phyloP scores from a whole-genome alignment of 257 asterid genomes.

The Penstemon eatonii region DNA sequence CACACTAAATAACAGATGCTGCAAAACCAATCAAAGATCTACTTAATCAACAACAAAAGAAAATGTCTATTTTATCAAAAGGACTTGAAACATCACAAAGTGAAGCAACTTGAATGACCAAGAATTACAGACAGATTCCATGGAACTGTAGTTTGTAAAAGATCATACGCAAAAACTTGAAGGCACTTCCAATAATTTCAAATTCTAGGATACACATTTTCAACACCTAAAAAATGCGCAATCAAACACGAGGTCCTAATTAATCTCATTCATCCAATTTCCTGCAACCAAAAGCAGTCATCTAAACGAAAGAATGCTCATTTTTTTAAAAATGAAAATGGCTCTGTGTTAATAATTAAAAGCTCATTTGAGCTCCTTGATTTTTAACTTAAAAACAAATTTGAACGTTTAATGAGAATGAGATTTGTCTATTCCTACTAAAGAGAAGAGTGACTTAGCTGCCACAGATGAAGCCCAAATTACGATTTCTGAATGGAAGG shows the following conservation, averaged over 20 bases:
- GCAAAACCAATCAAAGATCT: constrained; percentile 46
- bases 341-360: not conserved
- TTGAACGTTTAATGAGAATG: not conserved
- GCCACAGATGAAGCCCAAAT: too few species aligned
- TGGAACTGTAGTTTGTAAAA: not conserved
- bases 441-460: too few species aligned
- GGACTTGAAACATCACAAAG: not conserved
- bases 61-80: not conserved
- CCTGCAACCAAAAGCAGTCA: constrained; percentile 14
- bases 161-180: constrained; percentile 12
- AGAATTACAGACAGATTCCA: not conserved
- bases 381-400: not conserved
- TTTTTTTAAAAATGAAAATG: constrained; percentile 7
- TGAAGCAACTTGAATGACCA: constrained; percentile 17
- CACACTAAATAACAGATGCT: constrained; percentile 91
- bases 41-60: constrained; percentile 23
- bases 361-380: constrained; percentile 2
- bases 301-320: constrained; percentile 12
- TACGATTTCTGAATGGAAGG: too few species aligned
- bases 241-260: constrained; percentile 1
- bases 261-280: constrained; percentile 1
- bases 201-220: constrained; percentile 7
- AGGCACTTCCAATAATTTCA: not conserved
- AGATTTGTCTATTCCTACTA: too few species aligned
- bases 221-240: constrained; percentile 7